Conservation (phyloP, 2,329 filamentous ascomycete species). For the Penicillium polonicum region DNA sequence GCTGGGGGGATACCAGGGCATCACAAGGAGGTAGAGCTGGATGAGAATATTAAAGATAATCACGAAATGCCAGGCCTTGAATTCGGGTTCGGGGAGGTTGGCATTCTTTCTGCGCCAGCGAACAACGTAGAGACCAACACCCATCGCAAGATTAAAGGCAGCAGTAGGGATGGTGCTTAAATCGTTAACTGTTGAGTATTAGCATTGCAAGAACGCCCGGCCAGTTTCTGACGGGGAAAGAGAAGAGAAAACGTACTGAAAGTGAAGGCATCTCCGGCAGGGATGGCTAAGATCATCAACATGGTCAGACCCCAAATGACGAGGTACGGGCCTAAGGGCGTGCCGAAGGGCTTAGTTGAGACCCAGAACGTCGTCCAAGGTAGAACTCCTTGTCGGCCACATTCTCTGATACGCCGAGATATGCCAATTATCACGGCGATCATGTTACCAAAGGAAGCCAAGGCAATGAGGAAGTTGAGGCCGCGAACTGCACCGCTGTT, state of each 20-base stretch:
- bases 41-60: slow-evolving; percentile 60
- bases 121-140: slow-evolving; percentile 58
- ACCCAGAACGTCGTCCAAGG: slow-evolving; percentile 61
- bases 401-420: slow-evolving; percentile 59
- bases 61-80: slow-evolving; percentile 58
- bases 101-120: slow-evolving; percentile 54
- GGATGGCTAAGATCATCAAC: slow-evolving; percentile 59
- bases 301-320: slow-evolving; percentile 58
- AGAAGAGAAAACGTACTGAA: slow-evolving; percentile 45
- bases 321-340: slow-evolving; percentile 57
- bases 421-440: slow-evolving; percentile 55
- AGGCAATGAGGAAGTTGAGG: slow-evolving; percentile 57
- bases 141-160: slow-evolving; percentile 59
- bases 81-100: slow-evolving; percentile 51
- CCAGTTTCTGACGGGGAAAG: not conserved
- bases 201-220: not conserved
- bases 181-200: slow-evolving; percentile 51
- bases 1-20: slow-evolving; percentile 69
- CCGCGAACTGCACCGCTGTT: slow-evolving; percentile 49
- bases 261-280: slow-evolving; percentile 63
- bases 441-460: slow-evolving; percentile 59
- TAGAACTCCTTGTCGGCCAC: slow-evolving; percentile 59
- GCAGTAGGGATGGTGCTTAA: slow-evolving; percentile 58
- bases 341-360: slow-evolving; percentile 62
- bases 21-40: slow-evolving; percentile 62